Evolutionary conservation across 1,139 yeast genomes (phyloP), one percentile per base, ranked within the genome.

Genomic region (Yamadazyma friedrichii): DNA sequence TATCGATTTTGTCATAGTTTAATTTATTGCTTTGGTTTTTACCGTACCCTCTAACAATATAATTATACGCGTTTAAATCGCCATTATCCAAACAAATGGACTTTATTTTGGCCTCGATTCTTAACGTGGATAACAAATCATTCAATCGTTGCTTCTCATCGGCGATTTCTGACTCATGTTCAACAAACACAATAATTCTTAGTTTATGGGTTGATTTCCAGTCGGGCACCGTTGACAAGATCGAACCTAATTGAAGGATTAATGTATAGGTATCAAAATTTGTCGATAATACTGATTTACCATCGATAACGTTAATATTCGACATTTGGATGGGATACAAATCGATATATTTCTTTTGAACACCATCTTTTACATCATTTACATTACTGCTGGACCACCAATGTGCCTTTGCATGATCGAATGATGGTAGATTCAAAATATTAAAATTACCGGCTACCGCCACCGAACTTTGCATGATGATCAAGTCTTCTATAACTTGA

Each of bases 241-340:
- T 91, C 1, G 96, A 95, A 2, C 98, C 98, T 47, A 93, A 68
- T 55, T 93, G 98, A 44, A 93, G 67, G 51, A 93, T 93, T 55
- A 93, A 74, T 0, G 98, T 91, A 56, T 89, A 93, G 0, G 98
- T 93, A 58, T 93, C 98, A 57, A 93, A 88, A 56, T 93, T 93
- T 1, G 96, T 88, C 0, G 96, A 84, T 46, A 84, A 59, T 1
- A 88, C 82, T 12, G 86, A 78, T 43, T 79, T 78, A 8, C 93
- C 93, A 43, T 78, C 74, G 41, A 81, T 78, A 39, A 77, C 74
- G 43, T 85, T 78, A 39, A 83, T 80, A 1, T 95, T 93, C 5
- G 95, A 83, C 96, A 93, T 93, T 55, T 93, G 98, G 52, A 93
- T 89, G 0, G 98, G 98, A 59, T 93, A 93, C 35, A 93, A 65